Base-by-base conservation (phyloP, 164 flowering plant genomes). In the Brasenia schreberi region DNA sequence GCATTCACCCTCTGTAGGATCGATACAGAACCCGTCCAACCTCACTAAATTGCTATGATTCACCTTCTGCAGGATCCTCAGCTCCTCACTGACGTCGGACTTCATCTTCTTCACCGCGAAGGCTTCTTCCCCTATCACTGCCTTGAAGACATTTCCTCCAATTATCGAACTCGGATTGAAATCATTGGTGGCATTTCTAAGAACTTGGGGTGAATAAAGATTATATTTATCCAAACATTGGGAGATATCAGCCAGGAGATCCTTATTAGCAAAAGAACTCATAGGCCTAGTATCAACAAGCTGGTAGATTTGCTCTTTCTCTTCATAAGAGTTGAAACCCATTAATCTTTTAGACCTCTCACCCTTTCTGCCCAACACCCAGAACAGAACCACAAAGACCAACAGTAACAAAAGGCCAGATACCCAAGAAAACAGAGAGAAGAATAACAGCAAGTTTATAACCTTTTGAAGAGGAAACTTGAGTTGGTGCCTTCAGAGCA, bases 91-190 rank as follows among this genome's bases (percentile, higher is more conserved):
- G 65, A 96, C 98, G 78, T 93, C 87, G 96, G 97, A 93, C 62
- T 86, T 93, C 98, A 93, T 90, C 80, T 80, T 87, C 87, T 90
- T 90, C 73, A 93, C 84, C 42, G 97, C 98, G 73, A 70, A 87
- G 11, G 71, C 56, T 66, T 86, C 86, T 5, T 83, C 92, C 71
- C 77, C 71, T 23, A 90, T 74, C 63, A 18, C 63, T 4, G 96
- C 98, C 75, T 77, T 86, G 65, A 84, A 90, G 27, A 93, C 97
- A 72, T 92, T 82, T 5, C 98, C 98, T 58, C 84, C 82, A 76
- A 90, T 84, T 74, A 89, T 44, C 61, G 72, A 83, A 18, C 42
- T 75, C 7, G 79, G 75, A 66, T 77, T 76, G 65, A 93, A 93
- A 39, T 73, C 88, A 69, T 74, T 75, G 2, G 97, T 93, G 27